Conservation (phyloP, 2,329 filamentous ascomycete genomes). For the Pseudopithomyces chartarum region DNA sequence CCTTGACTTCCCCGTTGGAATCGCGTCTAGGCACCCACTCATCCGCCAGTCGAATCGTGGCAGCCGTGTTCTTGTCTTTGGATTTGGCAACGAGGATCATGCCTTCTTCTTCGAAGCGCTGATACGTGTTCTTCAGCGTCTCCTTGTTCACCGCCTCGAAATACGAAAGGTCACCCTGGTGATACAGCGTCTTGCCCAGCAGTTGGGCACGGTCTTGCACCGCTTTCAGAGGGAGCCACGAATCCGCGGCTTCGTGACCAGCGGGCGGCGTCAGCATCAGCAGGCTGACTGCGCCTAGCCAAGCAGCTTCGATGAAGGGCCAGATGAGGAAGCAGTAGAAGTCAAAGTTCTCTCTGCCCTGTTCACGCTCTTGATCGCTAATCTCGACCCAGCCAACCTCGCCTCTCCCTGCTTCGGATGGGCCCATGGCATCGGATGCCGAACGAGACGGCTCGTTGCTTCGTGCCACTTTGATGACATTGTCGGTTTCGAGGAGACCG, state of each 20-base stretch:
- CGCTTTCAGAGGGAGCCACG: slow-evolving; percentile 79
- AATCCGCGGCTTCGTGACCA: slow-evolving; percentile 59
- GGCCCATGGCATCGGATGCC: background rate
- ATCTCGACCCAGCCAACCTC: slow-evolving; percentile 72
- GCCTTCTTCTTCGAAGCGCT: slow-evolving; percentile 86
- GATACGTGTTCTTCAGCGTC: slow-evolving; percentile 90
- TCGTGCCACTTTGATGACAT: slow-evolving; percentile 73
- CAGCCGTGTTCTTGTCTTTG: slow-evolving; percentile 65
- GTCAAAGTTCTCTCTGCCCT: slow-evolving; percentile 91
- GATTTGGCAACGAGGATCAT: slow-evolving; percentile 75
- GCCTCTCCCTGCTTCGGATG: slow-evolving; percentile 41
- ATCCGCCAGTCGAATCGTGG: slow-evolving; percentile 70
- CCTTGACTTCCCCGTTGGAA: slow-evolving; percentile 64
- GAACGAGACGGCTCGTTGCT: background rate
- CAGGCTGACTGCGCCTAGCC: slow-evolving; percentile 87
- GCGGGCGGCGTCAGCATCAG: slow-evolving; percentile 81
- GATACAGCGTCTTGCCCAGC: slow-evolving; percentile 92
- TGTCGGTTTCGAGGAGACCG: slow-evolving; percentile 74
- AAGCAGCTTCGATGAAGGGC: slow-evolving; percentile 95
- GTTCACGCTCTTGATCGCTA: slow-evolving; percentile 73
- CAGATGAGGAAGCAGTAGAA: slow-evolving; percentile 99
- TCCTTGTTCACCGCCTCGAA: slow-evolving; percentile 99
- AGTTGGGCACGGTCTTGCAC: slow-evolving; percentile 82
- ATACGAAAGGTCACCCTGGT: slow-evolving; percentile 95
- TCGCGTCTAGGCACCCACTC: slow-evolving; percentile 73